Evolutionary conservation across 352 stramenopile species (phyloP).

Genomic region (Pythium sukuiense): DNA sequence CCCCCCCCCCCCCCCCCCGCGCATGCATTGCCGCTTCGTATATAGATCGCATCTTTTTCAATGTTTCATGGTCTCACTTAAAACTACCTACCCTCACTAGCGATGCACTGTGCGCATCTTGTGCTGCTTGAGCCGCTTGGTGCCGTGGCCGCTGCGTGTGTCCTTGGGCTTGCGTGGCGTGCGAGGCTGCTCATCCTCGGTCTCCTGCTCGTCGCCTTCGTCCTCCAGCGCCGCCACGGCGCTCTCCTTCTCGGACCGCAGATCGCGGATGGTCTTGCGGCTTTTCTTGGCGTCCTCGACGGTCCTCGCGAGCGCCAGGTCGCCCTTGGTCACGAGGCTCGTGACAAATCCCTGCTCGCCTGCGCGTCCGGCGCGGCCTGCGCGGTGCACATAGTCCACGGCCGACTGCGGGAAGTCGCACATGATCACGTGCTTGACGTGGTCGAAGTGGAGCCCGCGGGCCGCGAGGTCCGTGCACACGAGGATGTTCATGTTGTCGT

Average conservation of each 20-base stretch:
- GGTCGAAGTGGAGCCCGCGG: conserved; percentile 90
- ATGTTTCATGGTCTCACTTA: background rate
- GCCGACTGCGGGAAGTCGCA: conserved; percentile 93
- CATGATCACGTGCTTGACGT: conserved; percentile 91
- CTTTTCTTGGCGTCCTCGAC: conserved; percentile 67
- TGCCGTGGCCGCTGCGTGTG: conserved; percentile 23
- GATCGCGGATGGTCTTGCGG: conserved; percentile 54
- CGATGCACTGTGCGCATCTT: conserved; percentile 27
- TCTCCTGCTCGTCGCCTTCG: background rate
- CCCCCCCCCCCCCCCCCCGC: no score
- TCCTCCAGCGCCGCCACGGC: conserved; percentile 7
- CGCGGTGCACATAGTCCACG: conserved; percentile 94
- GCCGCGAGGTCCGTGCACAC: conserved; percentile 93
- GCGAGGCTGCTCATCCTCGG: conserved; percentile 4
- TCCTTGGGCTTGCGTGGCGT: background rate
- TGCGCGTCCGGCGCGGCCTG: conserved; percentile 65
- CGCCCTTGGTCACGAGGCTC: conserved; percentile 75
- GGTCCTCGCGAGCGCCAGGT: conserved; percentile 58
- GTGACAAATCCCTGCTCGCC: conserved; percentile 63
- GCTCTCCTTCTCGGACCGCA: conserved; percentile 28
- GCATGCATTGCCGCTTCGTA: conserved; percentile 1
- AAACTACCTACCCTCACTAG: background rate
- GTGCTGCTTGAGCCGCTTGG: conserved; percentile 30
- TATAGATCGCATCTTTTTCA: conserved; percentile 13
- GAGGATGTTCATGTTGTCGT: conserved; percentile 59